A percentile compares a stretch with the other conserved stretches of the same genome.
These are phyloP conservation scores for Heritiera fomes DNA, from an alignment of 345 rosid genomes.

Conservation along the genomic window DNA sequence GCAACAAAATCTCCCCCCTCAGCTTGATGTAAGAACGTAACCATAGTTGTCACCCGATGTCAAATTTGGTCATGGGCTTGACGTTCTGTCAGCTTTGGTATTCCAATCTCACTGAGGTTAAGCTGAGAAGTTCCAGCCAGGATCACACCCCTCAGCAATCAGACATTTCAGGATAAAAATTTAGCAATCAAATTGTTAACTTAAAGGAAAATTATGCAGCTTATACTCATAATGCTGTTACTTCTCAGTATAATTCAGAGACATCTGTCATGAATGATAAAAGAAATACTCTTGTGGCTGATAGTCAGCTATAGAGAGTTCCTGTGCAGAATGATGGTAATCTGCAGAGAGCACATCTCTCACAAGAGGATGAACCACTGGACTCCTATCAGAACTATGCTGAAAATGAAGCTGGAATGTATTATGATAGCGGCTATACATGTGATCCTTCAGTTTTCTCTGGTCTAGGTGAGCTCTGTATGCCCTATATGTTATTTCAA, in stretches of 20 bases:
- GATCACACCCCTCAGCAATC: slow-evolving; percentile 25
- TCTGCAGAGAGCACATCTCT: slow-evolving; percentile 27
- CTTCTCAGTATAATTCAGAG: slow-evolving; percentile 46
- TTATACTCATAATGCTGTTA: slow-evolving; percentile 35
- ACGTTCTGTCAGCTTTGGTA: slow-evolving; percentile 65
- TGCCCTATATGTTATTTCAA: neutral
- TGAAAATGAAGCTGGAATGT: slow-evolving; percentile 48
- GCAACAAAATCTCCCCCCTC: slow-evolving; percentile 26
- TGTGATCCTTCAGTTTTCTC: slow-evolving; percentile 39
- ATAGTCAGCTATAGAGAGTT: slow-evolving; percentile 12
- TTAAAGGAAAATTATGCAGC: slow-evolving; percentile 33
- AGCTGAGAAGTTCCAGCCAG: slow-evolving; percentile 37
- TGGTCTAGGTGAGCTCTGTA: slow-evolving; percentile 56
- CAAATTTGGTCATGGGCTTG: slow-evolving; percentile 59
- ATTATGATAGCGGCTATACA: slow-evolving; percentile 34
- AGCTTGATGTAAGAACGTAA: slow-evolving; percentile 59
- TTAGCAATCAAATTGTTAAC: slow-evolving; percentile 27
- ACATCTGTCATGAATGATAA: slow-evolving; percentile 64
- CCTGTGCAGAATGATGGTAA: slow-evolving; percentile 33
- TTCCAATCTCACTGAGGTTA: slow-evolving; percentile 43
- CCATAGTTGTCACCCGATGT: slow-evolving; percentile 48
- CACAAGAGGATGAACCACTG: slow-evolving; percentile 26
- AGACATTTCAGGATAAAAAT: slow-evolving; percentile 34
- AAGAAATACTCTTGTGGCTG: slow-evolving; percentile 25
- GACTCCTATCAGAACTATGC: slow-evolving; percentile 43